phyloP scores from a whole-genome alignment of 2,329 filamentous ascomycete species.

The Acephala macrosclerotiorum region DNA sequence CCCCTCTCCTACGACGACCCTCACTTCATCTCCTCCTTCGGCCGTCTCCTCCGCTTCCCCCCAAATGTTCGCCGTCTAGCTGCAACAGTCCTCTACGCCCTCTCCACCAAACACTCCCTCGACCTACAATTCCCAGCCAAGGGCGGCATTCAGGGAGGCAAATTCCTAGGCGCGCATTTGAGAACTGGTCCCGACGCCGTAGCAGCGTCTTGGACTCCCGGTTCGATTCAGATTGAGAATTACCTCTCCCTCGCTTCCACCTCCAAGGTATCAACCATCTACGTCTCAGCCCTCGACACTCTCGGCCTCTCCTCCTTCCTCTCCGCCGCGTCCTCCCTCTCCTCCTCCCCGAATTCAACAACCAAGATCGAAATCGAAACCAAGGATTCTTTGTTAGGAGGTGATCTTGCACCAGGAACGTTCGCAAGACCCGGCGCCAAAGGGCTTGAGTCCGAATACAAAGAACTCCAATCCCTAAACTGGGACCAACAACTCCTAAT shows the following conservation, averaged over 20 bases:
- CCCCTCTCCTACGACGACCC: conserved; percentile 43
- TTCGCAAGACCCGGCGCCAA: no score
- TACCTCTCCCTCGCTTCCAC: conserved; percentile 45
- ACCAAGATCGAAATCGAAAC: no score
- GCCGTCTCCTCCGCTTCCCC: conserved; percentile 45
- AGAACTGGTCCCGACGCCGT: conserved; percentile 46
- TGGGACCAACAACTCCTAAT: conserved; percentile 56
- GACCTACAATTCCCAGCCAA: conserved; percentile 36
- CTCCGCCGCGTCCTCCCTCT: no score
- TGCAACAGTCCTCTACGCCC: conserved; percentile 41
- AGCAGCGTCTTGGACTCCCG: conserved; percentile 46
- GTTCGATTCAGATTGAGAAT: conserved; percentile 44
- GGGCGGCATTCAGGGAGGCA: conserved; percentile 33
- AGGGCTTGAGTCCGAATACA: no score
- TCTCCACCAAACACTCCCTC: conserved; percentile 38
- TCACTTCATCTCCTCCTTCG: conserved; percentile 45
- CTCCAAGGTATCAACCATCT: conserved; percentile 44
- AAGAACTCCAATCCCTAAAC: conserved; percentile 41
- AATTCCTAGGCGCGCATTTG: conserved; percentile 49
- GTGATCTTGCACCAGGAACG: no score
- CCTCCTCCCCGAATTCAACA: no score
- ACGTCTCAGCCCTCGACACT: conserved; percentile 49
- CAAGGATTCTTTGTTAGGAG: no score
- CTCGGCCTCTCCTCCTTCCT: not conserved
- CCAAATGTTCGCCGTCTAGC: conserved; percentile 37